Conservation (phyloP, 352 stramenopile genomes). For the Globisporangium canariense region DNA sequence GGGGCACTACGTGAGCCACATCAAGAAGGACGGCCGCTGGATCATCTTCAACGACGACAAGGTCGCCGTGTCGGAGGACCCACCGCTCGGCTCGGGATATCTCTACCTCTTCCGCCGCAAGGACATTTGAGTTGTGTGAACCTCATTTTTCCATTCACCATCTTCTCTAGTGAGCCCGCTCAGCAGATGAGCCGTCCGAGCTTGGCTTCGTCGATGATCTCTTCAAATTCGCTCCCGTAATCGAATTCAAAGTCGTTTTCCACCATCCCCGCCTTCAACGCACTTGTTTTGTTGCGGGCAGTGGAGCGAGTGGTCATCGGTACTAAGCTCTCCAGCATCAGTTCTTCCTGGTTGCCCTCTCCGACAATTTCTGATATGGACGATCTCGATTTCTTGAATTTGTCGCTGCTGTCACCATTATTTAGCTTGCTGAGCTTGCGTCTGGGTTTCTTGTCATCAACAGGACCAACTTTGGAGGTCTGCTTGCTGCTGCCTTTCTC, state of each 20-base stretch:
- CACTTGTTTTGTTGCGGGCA: neutral
- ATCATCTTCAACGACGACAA: slow-evolving; percentile 99
- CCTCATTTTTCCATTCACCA: neutral
- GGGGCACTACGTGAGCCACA: slow-evolving; percentile 98
- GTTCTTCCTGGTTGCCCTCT: slow-evolving; percentile 22
- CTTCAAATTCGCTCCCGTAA: slow-evolving; percentile 82
- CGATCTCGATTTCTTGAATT: neutral
- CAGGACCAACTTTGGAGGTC: neutral
- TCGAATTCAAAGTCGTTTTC: slow-evolving; percentile 49
- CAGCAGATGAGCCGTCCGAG: slow-evolving; percentile 52
- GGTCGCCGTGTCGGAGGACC: slow-evolving; percentile 92
- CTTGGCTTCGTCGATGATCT: slow-evolving; percentile 68
- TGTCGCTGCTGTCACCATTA: neutral
- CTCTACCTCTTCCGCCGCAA: slow-evolving; percentile 93
- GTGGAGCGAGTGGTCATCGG: neutral
- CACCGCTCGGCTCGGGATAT: slow-evolving; percentile 94
- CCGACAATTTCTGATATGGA: neutral
- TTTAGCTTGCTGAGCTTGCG: neutral
- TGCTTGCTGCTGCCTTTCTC: slow-evolving; percentile 9
- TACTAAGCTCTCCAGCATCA: neutral
- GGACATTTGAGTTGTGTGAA: slow-evolving; percentile 23
- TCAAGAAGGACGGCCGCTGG: slow-evolving; percentile 97
- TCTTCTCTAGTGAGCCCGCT: neutral
- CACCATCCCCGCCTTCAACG: slow-evolving; percentile 17
- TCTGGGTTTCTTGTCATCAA: slow-evolving; percentile 6